Conservation (phyloP, 257 asterid species). For the Datura wrightii region DNA sequence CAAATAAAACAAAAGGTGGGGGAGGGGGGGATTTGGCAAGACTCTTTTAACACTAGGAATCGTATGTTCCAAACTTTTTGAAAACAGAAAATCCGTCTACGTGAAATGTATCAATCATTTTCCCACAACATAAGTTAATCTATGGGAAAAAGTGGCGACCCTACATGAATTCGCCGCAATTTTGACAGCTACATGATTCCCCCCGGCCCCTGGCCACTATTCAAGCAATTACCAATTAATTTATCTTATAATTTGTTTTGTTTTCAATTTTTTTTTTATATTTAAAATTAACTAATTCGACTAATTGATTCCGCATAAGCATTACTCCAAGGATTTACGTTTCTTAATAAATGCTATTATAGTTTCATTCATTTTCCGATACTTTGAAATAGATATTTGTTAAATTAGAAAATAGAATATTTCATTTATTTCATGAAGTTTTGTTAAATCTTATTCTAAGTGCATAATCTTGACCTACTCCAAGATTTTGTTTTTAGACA, state of each 20-base stretch:
- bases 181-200: neutral
- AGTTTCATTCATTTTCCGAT: too few relatives aligned
- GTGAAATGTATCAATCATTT: conserved; percentile 8
- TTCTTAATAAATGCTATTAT: too few relatives aligned
- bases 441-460: too few relatives aligned
- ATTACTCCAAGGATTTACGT: too few relatives aligned
- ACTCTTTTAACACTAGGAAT: neutral
- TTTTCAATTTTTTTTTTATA: too few relatives aligned
- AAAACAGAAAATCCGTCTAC: neutral
- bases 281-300: too few relatives aligned
- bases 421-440: neutral
- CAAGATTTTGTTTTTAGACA: neutral
- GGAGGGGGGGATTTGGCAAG: neutral
- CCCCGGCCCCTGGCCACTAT: neutral
- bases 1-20: neutral
- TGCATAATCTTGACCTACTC: too few relatives aligned
- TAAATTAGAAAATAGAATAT: neutral
- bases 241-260: too few relatives aligned
- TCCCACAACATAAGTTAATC: too few relatives aligned
- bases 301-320: too few relatives aligned
- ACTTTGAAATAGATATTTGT: too few relatives aligned
- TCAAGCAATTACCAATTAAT: neutral
- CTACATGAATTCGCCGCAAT: neutral
- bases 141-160: too few relatives aligned
- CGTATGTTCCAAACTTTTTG: neutral